A percentile compares a stretch with the other conserved stretches of the same genome.
Conservation (phyloP, 495 filamentous ascomycete species). For the Aspergillus saccharolyticus region DNA sequence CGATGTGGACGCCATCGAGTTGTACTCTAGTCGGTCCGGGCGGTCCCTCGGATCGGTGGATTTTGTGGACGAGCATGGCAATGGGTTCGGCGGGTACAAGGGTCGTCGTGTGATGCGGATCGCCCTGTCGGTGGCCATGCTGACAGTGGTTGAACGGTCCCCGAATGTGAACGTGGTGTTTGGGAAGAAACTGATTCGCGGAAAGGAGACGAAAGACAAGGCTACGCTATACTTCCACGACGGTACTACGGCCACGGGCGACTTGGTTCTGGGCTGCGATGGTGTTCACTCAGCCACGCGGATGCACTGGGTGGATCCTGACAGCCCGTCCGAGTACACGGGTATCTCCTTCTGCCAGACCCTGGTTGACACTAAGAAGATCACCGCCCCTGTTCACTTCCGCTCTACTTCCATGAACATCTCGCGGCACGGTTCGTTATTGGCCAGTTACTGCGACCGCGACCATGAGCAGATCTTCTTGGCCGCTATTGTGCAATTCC, state of each 20-base stretch:
- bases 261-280: constrained; percentile 58
- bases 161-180: constrained; percentile 35
- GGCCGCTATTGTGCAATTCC: constrained; percentile 50
- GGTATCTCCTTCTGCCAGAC: constrained; percentile 53
- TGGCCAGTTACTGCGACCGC: constrained; percentile 48
- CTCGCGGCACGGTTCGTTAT: constrained; percentile 49
- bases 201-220: constrained; percentile 34
- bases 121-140: constrained; percentile 41
- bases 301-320: constrained; percentile 47
- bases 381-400: constrained; percentile 34
- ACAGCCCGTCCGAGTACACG: constrained; percentile 47
- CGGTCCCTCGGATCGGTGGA: constrained; percentile 40
- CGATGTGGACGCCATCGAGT: constrained; percentile 49
- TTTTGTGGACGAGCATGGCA: constrained; percentile 34
- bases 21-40: constrained; percentile 49
- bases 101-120: constrained; percentile 46
- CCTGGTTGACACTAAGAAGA: constrained; percentile 26
- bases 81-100: constrained; percentile 41
- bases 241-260: constrained; percentile 40
- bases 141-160: constrained; percentile 38
- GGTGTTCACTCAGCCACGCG: constrained; percentile 58
- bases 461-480: constrained; percentile 44
- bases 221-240: constrained; percentile 49
- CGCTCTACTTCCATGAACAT: constrained; percentile 45
- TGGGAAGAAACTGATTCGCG: constrained; percentile 35